Evolutionary conservation across 192 early-diverging fungal genomes (phyloP), one percentile per base, ranked within the genome.

Genomic region (Dissophora ornata): DNA sequence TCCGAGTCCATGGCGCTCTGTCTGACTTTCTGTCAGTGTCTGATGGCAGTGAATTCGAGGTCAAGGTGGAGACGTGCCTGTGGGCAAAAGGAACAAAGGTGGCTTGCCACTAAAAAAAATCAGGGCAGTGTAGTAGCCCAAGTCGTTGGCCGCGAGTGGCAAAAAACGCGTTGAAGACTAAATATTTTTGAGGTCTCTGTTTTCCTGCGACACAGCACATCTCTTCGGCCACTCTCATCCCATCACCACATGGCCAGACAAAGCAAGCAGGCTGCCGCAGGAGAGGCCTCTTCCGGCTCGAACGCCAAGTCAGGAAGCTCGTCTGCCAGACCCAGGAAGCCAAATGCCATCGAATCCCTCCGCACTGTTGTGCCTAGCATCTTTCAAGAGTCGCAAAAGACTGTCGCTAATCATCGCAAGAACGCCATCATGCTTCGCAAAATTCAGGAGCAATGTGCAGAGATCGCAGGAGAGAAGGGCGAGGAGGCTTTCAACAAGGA

Each of bases 371-470:
- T 93, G 10, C 87, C 92, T 8, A 69, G 81, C 28, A 85, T 96
- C 44, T 95, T 96, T 71, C 89, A 92, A 57, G 92, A 94, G 11
- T 85, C 88, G 10, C 91, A 93, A 68, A 83, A 86, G 46, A 81
- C 89, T 11, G 82, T 80, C 21, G 84, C 88, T 3, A 85, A 83
- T 7, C 90, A 91, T 73, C 86, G 92, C 50, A 92, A 89, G 68
- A 86, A 90, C 56, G 89, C 86, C n/a, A 85, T 89, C 34, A 85
- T 88, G 29, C 81, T 95, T 4, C 84, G 89, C 70, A 95, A 93
- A 67, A 78, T 94, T 42, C 93, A 93, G 69, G 57, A 79, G 32
- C 78, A 86, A 25, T 88, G 88, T 48, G 78, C 82, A 24, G 66
- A 71, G 62, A 56, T 29, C 65, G 81, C 53, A 58, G 79, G 16